Base-by-base conservation (phyloP, 768 basidiomycete genomes). In the Coprinellus aureogranulatus region DNA sequence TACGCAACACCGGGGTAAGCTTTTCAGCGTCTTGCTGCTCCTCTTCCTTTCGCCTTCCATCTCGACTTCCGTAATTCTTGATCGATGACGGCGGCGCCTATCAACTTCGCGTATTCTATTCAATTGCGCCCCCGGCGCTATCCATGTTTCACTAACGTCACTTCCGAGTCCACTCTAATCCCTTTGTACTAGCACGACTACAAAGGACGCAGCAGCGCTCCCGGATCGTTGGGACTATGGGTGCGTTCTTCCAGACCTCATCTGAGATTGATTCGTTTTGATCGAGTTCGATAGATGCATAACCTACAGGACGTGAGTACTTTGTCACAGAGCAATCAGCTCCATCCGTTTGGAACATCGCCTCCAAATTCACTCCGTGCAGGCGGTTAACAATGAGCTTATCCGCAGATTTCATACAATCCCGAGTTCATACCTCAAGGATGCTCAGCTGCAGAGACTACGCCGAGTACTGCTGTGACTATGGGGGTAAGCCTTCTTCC, bases 181-280 rank as follows among this genome's bases (percentile, higher is more conserved):
- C n/a, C n/a, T n/a, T n/a, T n/a, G n/a, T n/a, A n/a, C 1, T 51
- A 81, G 80, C 80, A 81, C 56, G 80, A 81, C 59, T 80, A 79
- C 62, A 76, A 72, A 57, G 80, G 79, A 16, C 69, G 80, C 16
- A 81, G 80, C 59, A 78, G 77, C 53, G 77, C 74, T 9, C 76
- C 72, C 10, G 66, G 70, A 8, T 75, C 80, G 27, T 62, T 80
- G 8, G 75, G 71, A 49, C 63, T 81, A 23, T 81, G 80, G 80
- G 78, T 81, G 64, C 31, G 72, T 57, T n/a, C n/a, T n/a, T n/a
- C n/a, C n/a, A n/a, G n/a, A n/a, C n/a, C n/a, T n/a, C n/a, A n/a
- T n/a, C n/a, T 2, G 27, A 25, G 27, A 23, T 20, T 44, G 23
- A 42, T 47, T 42, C 12, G 18, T 2, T 9, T 25, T 53, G 20